Evolutionary conservation across 768 basidiomycete genomes (phyloP), one percentile per base, ranked within the genome.

Genomic region (Mycena sanguinolenta): DNA sequence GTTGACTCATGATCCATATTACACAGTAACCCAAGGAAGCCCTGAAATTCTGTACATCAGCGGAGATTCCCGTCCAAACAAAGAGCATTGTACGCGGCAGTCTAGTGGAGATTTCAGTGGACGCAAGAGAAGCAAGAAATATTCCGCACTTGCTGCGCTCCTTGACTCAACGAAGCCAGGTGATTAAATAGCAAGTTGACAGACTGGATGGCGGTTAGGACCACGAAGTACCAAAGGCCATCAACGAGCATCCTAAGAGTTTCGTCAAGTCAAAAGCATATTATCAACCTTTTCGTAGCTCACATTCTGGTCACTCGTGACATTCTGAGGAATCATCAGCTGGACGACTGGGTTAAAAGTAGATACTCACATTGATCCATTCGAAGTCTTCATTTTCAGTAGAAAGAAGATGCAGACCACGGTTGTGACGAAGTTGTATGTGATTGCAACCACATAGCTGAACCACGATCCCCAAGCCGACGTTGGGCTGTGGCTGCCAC

Each of bases 1-100:
- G 82, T 73, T 90, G 88, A 27, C 86, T 86, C 88, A 88, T 89
- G 75, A 90, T 90, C 88, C 88, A 90, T 49, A 85, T 88, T 61
- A 87, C 82, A 46, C 80, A 84, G 71, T 88, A 89, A 63, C 84
- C 89, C 58, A 88, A 74, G 21, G 89, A 88, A 1, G 89, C 83
- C 27, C 89, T 90, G 67, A 16, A 65, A 54, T 55, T 49, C 49
- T 64, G 23, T 63, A 57, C 50, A 39, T 65, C 49, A 27, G 72
- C 60, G 57, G 52, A 17, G 69, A 16, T 64, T 34, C 12, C 5
- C n/a, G 8, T 49, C 16, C 6, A 6, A 2, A 3, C 49, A 30
- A 58, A 49, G n/a, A 59, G 23, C n/a, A 58, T 58, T 87, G 72
- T 74, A 89, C 87, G 82, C 88, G 71, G n/a, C n/a, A n/a, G n/a